These are phyloP conservation scores for Vitis riparia DNA, from an alignment of 164 flowering plant genomes.

Conservation along the genomic window DNA sequence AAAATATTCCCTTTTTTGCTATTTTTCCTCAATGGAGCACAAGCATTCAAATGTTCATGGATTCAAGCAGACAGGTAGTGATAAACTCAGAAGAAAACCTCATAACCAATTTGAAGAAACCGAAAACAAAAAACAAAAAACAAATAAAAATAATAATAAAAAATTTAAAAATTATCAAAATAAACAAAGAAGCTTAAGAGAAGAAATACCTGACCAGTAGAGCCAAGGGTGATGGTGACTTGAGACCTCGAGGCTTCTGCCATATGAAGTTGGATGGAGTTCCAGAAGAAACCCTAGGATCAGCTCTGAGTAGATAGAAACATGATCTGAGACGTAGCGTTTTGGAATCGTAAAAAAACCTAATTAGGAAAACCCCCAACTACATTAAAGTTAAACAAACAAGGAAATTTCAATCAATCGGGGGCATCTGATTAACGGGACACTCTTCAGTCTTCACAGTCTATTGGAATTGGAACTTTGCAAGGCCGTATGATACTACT, in stretches of 20 bases:
- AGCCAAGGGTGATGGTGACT: conserved; percentile 74
- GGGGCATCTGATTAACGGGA: no score
- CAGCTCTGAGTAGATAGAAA: no score
- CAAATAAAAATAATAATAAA: neutral
- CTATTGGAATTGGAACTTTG: no score
- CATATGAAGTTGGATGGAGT: conserved; percentile 19
- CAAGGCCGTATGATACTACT: no score
- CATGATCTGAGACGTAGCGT: no score
- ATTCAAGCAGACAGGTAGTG: neutral
- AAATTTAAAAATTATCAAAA: no score
- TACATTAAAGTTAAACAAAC: no score
- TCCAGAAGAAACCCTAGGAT: neutral
- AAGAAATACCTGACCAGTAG: conserved; percentile 59
- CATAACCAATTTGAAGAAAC: neutral
- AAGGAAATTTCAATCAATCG: no score
- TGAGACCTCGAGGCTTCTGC: conserved; percentile 51
- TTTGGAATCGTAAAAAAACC: no score
- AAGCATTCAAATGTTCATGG: neutral
- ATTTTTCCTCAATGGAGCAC: neutral
- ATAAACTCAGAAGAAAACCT: neutral
- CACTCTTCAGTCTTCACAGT: no score
- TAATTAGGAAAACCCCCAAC: no score
- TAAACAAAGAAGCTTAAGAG: neutral
- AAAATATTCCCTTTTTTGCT: no score
- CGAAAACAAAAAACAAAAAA: neutral